phyloP scores from a whole-genome alignment of 176 grass and related monocot species.

The Microstegium vimineum region DNA sequence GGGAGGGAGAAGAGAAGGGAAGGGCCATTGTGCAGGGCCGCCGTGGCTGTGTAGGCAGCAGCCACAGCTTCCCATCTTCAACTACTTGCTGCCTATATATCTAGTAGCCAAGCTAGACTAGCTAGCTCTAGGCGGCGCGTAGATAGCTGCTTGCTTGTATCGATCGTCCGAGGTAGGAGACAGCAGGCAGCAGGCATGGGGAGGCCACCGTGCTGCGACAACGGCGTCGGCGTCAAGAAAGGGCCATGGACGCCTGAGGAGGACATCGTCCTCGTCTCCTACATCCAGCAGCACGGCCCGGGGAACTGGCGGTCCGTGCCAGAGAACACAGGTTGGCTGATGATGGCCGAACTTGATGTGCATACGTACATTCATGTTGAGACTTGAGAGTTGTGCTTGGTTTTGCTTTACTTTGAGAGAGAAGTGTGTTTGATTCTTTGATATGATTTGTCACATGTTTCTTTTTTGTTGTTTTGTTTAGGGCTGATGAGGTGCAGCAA shows the following conservation, averaged over 20 bases:
- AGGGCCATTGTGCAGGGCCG: neutral
- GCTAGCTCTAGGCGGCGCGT: neutral
- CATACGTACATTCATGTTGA: neutral
- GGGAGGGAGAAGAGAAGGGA: neutral
- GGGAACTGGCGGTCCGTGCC: conserved; percentile 57
- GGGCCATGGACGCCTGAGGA: conserved; percentile 61
- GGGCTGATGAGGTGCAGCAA: conserved; percentile 65
- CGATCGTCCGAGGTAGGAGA: neutral
- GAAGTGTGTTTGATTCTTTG: neutral
- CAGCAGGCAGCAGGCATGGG: conserved; percentile 24
- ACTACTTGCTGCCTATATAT: neutral
- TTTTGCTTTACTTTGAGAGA: too few species aligned
- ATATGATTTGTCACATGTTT: neutral
- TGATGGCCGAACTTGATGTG: neutral
- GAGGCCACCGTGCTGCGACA: conserved; percentile 52
- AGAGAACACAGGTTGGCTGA: conserved; percentile 42
- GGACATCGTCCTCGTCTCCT: conserved; percentile 60
- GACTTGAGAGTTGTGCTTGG: neutral
- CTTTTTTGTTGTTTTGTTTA: neutral
- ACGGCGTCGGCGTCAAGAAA: conserved; percentile 45
- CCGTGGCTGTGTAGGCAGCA: conserved; percentile 25
- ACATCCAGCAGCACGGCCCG: conserved; percentile 56
- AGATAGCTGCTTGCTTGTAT: neutral
- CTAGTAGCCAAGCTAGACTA: too few species aligned
- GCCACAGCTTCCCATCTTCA: neutral